phyloP scores from a whole-genome alignment of 257 asterid species.

The Galeopsis tetrahit region DNA sequence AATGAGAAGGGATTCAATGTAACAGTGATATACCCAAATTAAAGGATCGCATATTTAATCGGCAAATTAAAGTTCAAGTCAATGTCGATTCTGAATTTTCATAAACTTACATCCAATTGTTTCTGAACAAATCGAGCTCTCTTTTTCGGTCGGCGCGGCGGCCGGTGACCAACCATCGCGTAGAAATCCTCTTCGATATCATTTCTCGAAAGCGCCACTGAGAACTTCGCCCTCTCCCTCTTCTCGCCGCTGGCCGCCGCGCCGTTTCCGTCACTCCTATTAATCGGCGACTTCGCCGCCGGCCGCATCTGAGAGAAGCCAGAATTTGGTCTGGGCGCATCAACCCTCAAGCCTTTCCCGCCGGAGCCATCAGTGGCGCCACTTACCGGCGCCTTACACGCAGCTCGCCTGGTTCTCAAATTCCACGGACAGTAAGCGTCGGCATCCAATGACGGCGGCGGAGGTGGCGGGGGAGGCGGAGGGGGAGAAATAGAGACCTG shows the following conservation, averaged over 20 bases:
- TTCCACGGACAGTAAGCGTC: constrained; percentile 66
- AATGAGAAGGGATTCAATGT: constrained; percentile 24
- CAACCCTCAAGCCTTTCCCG: constrained; percentile 42
- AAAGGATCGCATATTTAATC: neutral
- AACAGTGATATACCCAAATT: constrained; percentile 28
- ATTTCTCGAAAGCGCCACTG: constrained; percentile 61
- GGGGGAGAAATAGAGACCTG: constrained; percentile 42
- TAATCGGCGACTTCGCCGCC: constrained; percentile 44
- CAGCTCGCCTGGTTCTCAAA: constrained; percentile 79
- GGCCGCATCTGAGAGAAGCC: constrained; percentile 42
- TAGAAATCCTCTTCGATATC: constrained; percentile 89
- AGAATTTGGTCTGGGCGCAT: constrained; percentile 39
- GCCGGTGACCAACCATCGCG: constrained; percentile 65
- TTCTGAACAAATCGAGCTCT: constrained; percentile 66
- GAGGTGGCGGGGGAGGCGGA: constrained; percentile 37
- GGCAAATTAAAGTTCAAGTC: neutral
- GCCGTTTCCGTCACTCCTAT: constrained; percentile 40
- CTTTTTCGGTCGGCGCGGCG: constrained; percentile 88
- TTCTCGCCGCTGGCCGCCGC: constrained; percentile 47
- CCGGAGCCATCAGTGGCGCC: constrained; percentile 40
- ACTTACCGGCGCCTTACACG: constrained; percentile 44
- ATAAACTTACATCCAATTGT: constrained; percentile 66
- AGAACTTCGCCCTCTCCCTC: constrained; percentile 62
- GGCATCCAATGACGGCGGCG: constrained; percentile 33
- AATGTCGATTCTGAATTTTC: neutral